Percentiles rank a stretch among this genome's conserved stretches.
These are phyloP conservation scores for Alloteropsis semialata DNA, from an alignment of 176 grass and related monocot species.

Conservation along the genomic window DNA sequence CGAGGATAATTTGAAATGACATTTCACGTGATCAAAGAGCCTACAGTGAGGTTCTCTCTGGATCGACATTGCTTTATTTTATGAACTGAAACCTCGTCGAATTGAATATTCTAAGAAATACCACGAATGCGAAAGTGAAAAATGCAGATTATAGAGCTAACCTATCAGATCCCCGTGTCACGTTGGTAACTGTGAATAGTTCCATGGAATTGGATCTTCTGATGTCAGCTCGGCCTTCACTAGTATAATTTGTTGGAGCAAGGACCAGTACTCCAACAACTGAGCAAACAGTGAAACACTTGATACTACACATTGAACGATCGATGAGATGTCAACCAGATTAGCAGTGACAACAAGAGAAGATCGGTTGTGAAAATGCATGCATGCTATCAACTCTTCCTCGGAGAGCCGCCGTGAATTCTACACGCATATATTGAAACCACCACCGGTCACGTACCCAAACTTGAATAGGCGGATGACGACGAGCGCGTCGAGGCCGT, in stretches of 20 bases:
- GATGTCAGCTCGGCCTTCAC: conserved; percentile 10
- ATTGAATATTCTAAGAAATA: neutral
- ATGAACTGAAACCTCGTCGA: neutral
- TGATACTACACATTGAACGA: conserved; percentile 48
- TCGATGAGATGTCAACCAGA: neutral
- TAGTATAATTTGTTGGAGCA: conserved; percentile 68
- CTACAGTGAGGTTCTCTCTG: neutral
- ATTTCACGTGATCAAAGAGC: neutral
- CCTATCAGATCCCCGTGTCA: conserved; percentile 63
- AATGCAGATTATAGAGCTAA: conserved; percentile 9
- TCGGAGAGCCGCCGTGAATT: neutral
- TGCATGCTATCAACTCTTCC: neutral
- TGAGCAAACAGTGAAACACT: conserved; percentile 74
- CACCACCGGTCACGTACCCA: conserved; percentile 25
- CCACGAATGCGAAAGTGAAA: neutral
- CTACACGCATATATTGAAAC: neutral
- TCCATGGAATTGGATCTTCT: conserved; percentile 65
- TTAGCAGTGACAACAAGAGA: neutral
- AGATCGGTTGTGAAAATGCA: neutral
- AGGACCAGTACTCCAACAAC: conserved; percentile 64
- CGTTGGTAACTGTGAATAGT: conserved; percentile 75
- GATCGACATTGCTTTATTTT: neutral
- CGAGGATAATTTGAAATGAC: neutral
- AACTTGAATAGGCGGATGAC: conserved; percentile 83
- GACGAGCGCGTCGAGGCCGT: conserved; percentile 76